These are phyloP conservation scores for Lentinula boryana DNA, from an alignment of 768 basidiomycete genomes.

Conservation along the genomic window DNA sequence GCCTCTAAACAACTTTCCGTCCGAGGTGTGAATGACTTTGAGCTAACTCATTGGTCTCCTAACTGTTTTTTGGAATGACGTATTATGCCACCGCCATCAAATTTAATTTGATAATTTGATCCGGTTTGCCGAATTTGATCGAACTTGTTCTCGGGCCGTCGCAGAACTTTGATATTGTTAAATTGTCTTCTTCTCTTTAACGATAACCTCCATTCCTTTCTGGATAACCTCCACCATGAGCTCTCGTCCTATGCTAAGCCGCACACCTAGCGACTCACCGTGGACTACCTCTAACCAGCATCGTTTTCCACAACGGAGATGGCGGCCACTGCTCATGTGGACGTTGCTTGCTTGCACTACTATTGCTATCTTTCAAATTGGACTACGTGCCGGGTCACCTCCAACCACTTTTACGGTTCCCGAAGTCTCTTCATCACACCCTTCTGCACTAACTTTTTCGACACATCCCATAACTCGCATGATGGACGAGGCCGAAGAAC, in stretches of 20 bases:
- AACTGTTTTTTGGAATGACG: too few species aligned
- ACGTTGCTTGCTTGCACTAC: background rate
- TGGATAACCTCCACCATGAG: background rate
- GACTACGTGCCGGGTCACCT: background rate
- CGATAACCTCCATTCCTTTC: background rate
- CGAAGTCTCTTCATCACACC: conserved; percentile 10
- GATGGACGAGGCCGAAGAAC: conserved; percentile 77
- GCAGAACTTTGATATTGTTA: background rate
- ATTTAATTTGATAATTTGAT: too few species aligned
- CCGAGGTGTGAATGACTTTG: too few species aligned
- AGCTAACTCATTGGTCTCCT: too few species aligned
- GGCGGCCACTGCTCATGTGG: conserved; percentile 2
- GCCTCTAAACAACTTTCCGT: too few species aligned
- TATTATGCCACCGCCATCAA: too few species aligned
- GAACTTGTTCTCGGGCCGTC: background rate
- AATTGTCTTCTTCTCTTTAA: background rate
- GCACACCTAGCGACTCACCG: background rate
- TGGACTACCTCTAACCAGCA: background rate
- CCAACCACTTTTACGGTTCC: conserved; percentile 18
- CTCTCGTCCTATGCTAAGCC: background rate
- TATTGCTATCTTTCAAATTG: background rate
- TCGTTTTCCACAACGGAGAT: background rate
- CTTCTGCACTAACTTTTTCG: background rate
- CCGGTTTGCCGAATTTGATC: background rate
- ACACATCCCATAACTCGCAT: conserved; percentile 80